Percentiles rank a stretch among this genome's conserved stretches.
Conservation (phyloP, 2,329 filamentous ascomycete genomes). For the Fusarium luffae region DNA sequence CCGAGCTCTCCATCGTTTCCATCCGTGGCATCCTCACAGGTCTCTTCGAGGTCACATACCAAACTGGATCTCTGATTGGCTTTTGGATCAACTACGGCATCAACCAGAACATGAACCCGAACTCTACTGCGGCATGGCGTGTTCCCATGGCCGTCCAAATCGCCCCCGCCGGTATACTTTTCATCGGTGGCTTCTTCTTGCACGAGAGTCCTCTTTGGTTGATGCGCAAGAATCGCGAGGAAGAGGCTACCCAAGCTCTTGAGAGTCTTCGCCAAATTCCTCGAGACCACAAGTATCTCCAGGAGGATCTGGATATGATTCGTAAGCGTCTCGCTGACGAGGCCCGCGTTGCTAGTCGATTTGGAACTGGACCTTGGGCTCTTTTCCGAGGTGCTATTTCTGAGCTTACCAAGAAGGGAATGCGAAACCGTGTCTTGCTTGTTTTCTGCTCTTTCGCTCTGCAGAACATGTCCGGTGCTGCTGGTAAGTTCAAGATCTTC, state of each 20-base stretch:
- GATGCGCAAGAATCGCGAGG: slow-evolving; percentile 49
- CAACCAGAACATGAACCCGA: slow-evolving; percentile 52
- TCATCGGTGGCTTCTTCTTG: slow-evolving; percentile 58
- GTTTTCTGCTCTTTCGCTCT: slow-evolving; percentile 54
- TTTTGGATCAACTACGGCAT: slow-evolving; percentile 64
- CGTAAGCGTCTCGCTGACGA: slow-evolving; percentile 51
- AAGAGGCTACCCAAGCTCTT: slow-evolving; percentile 49
- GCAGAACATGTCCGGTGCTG: slow-evolving; percentile 56
- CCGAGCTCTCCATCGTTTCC: slow-evolving; percentile 68
- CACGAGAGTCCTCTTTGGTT: slow-evolving; percentile 57
- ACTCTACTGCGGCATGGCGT: slow-evolving; percentile 55
- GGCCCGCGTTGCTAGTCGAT: slow-evolving; percentile 46
- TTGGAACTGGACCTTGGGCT: slow-evolving; percentile 49
- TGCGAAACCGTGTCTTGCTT: slow-evolving; percentile 54
- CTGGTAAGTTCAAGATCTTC: slow-evolving; percentile 38
- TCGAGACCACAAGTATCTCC: slow-evolving; percentile 55
- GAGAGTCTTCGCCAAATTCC: slow-evolving; percentile 58
- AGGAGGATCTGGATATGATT: slow-evolving; percentile 62
- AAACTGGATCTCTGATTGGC: slow-evolving; percentile 62
- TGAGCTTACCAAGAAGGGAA: slow-evolving; percentile 53
- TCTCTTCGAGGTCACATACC: slow-evolving; percentile 64
- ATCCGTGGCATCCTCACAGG: slow-evolving; percentile 69
- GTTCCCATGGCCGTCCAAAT: slow-evolving; percentile 62
- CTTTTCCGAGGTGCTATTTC: slow-evolving; percentile 50
- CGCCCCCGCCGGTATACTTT: slow-evolving; percentile 56